Conservation (phyloP, 2,329 filamentous ascomycete species). For the Pseudophaeomoniella oleicola region DNA sequence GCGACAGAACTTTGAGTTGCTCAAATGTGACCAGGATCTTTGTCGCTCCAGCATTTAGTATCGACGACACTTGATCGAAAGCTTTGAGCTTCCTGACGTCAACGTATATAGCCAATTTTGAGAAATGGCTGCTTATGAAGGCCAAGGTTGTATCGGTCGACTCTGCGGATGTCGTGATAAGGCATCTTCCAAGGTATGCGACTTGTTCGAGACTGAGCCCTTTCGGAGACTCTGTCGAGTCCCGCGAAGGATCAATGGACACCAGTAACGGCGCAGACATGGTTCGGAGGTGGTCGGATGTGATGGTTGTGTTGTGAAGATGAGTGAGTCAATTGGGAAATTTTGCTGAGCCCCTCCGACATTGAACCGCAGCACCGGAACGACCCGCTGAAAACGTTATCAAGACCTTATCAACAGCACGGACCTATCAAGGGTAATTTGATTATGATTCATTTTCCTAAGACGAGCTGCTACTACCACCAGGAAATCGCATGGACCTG, state of each 20-base stretch:
- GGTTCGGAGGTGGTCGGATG: neutral
- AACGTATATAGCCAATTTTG: constrained; percentile 50
- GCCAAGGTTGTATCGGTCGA: constrained; percentile 30
- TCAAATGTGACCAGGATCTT: constrained; percentile 68
- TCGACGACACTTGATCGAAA: constrained; percentile 57
- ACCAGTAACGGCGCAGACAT: constrained; percentile 1
- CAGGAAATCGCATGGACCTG: too few relatives aligned
- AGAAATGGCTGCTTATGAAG: constrained; percentile 43
- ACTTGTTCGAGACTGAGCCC: constrained; percentile 40
- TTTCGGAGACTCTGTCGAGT: constrained; percentile 18
- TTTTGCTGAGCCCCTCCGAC: neutral
- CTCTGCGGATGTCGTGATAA: constrained; percentile 36
- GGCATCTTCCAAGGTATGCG: constrained; percentile 44
- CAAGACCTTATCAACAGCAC: too few relatives aligned
- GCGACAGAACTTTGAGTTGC: constrained; percentile 44
- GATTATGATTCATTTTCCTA: too few relatives aligned
- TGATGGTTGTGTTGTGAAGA: too few relatives aligned
- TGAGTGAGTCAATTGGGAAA: neutral
- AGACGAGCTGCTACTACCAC: too few relatives aligned
- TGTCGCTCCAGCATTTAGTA: constrained; percentile 73
- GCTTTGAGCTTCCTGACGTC: constrained; percentile 58
- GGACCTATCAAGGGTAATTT: too few relatives aligned
- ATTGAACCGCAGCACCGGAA: neutral
- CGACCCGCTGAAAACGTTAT: too few relatives aligned
- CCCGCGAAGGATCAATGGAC: neutral